Evolutionary conservation across 768 basidiomycete species (phyloP), one percentile per base, ranked within the genome.

Genomic region (Kwoniella mangroviensis): DNA sequence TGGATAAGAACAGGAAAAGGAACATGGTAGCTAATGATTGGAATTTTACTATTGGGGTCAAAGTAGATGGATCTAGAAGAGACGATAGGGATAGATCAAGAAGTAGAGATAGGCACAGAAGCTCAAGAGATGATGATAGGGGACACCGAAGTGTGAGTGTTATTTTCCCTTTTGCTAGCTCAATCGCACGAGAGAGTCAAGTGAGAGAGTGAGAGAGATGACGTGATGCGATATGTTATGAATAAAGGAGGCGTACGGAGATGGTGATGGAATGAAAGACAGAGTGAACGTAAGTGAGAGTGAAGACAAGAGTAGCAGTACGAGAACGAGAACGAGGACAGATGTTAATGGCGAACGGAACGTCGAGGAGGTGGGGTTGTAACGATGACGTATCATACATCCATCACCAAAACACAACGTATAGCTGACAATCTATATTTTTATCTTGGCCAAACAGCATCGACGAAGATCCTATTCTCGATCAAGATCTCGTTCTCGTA

Each of bases 91-190:
- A 78, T 52, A 71, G 77, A 51, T 75, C 72, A 55, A 70, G 74
- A 53, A 77, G 77, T 49, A 70, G 79, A 57, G 76, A 76, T 51
- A 72, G 78, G 56, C 75, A 82, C 49, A 78, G 81, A 58, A 83
- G 73, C 43, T 73, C 81, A 54, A 72, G 81, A 61, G 77, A 79
- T 45, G 78, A 81, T 65, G 81, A 84, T 73, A 74, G 85, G 40
- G 58, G 58, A 73, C 79, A 81, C 67, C 84, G 79, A 84, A 85
- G 76, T 86, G 90, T 71, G 91, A 91, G 65, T 84, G 87, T 56
- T n/a, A n/a, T 87, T 85, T 80, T 42, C 45, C n/a, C n/a, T n/a
- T n/a, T n/a, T n/a, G n/a, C n/a, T n/a, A n/a, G n/a, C n/a, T n/a
- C n/a, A n/a, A n/a, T n/a, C n/a, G n/a, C n/a, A 41, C 22, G 34